These are phyloP conservation scores for Sugiyamaella lignohabitans DNA, from an alignment of 805 yeast genomes.

Conservation along the genomic window DNA sequence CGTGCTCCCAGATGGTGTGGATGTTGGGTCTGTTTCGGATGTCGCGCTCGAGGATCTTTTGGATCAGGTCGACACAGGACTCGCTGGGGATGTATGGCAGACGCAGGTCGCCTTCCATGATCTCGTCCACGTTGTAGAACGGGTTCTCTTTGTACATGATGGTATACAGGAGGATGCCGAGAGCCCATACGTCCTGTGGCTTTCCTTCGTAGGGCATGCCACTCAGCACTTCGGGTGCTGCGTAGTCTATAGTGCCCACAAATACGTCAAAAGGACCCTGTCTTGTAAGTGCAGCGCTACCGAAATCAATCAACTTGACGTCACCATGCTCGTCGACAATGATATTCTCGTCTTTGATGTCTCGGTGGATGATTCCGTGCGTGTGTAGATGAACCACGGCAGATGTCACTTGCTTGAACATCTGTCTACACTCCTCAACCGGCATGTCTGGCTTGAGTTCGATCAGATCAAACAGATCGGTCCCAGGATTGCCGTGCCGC, in stretches of 20 bases:
- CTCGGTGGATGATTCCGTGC: slow-evolving; percentile 87
- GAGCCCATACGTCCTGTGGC: slow-evolving; percentile 96
- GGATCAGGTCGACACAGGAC: slow-evolving; percentile 56
- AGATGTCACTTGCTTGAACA: slow-evolving; percentile 71
- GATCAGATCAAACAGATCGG: slow-evolving; percentile 86
- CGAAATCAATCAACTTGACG: slow-evolving; percentile 87
- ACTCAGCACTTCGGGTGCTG: slow-evolving; percentile 90
- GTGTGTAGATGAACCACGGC: slow-evolving; percentile 78
- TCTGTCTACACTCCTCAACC: slow-evolving; percentile 69
- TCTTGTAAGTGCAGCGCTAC: slow-evolving; percentile 83
- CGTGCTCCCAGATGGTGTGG: slow-evolving; percentile 58
- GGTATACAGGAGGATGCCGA: slow-evolving; percentile 86
- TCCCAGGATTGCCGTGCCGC: slow-evolving; percentile 83
- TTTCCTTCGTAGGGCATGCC: slow-evolving; percentile 88
- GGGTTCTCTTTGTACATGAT: slow-evolving; percentile 92
- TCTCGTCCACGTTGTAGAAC: slow-evolving; percentile 90
- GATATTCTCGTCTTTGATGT: slow-evolving; percentile 90
- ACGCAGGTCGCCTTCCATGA: slow-evolving; percentile 80
- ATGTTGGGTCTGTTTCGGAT: slow-evolving; percentile 65
- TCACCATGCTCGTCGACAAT: slow-evolving; percentile 72
- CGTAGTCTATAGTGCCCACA: slow-evolving; percentile 96
- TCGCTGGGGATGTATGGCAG: slow-evolving; percentile 59
- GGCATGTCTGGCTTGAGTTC: slow-evolving; percentile 78
- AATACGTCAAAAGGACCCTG: slow-evolving; percentile 96
- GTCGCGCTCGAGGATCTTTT: slow-evolving; percentile 61